Conservation (phyloP, 2,329 filamentous ascomycete genomes). For the Colletotrichum orbiculare region DNA sequence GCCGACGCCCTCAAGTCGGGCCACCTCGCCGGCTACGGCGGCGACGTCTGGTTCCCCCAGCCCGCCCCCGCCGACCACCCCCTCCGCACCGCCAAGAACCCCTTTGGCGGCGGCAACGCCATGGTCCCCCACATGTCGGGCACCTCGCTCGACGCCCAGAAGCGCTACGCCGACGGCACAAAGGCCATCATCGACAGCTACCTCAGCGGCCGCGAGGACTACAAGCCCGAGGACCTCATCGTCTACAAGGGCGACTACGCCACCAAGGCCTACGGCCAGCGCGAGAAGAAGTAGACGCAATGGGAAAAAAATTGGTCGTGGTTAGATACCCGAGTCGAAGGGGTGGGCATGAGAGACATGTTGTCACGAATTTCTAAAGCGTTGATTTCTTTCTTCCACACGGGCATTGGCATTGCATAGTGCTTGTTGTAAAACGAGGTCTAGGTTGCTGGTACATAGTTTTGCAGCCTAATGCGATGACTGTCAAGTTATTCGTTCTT, state of each 20-base stretch:
- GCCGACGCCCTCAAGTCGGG: conserved; percentile 91
- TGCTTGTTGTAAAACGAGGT: conserved; percentile 14
- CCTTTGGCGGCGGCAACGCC: conserved; percentile 96
- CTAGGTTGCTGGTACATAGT: conserved; percentile 30
- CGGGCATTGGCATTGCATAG: conserved; percentile 30
- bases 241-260: conserved; percentile 91
- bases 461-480: conserved; percentile 28
- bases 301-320: not conserved
- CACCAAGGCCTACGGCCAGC: conserved; percentile 91
- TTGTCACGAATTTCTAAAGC: conserved; percentile 17
- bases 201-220: conserved; percentile 88
- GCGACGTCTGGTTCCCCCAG: conserved; percentile 97
- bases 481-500: not conserved
- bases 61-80: conserved; percentile 93
- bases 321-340: conserved; percentile 8
- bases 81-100: conserved; percentile 92
- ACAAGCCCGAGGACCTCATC: conserved; percentile 90
- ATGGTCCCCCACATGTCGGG: conserved; percentile 99
- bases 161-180: conserved; percentile 86
- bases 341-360: conserved; percentile 3
- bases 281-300: conserved; percentile 58
- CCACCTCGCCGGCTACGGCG: conserved; percentile 89
- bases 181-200: conserved; percentile 94
- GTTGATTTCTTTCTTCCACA: not conserved
- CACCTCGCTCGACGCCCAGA: conserved; percentile 97